phyloP scores from a whole-genome alignment of 2,329 filamentous ascomycete genomes.

The Acrocalymma vagum region DNA sequence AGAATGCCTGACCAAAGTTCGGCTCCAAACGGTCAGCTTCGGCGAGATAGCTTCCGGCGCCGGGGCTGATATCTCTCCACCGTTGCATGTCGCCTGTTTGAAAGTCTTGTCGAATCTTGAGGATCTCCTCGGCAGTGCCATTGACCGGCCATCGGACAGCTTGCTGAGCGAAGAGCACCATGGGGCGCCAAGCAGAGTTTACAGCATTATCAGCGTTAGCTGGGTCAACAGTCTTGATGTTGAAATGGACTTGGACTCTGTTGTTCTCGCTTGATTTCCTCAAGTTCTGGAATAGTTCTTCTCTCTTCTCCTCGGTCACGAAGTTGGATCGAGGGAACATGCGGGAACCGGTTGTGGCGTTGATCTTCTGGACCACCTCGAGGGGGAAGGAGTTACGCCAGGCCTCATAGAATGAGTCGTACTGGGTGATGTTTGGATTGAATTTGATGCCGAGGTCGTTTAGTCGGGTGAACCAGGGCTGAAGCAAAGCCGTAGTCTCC shows the following conservation, averaged over 20 bases:
- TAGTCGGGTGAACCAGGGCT: conserved; percentile 42
- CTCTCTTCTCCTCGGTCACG: conserved; percentile 39
- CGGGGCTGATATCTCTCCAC: conserved; percentile 43
- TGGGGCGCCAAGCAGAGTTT: conserved; percentile 37
- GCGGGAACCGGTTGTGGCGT: conserved; percentile 42
- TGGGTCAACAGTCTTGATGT: conserved; percentile 42
- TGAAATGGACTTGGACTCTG: conserved; percentile 45
- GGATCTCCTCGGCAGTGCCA: conserved; percentile 32
- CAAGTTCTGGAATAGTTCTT: conserved; percentile 36
- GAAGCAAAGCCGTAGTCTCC: conserved; percentile 37
- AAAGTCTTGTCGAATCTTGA: conserved; percentile 35
- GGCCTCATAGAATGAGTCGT: conserved; percentile 40
- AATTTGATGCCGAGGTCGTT: conserved; percentile 36
- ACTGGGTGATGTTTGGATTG: conserved; percentile 45
- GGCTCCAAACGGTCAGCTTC: conserved; percentile 44
- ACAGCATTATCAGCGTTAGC: conserved; percentile 40
- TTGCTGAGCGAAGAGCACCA: conserved; percentile 37
- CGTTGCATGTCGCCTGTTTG: conserved; percentile 35
- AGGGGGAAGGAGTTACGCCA: conserved; percentile 45
- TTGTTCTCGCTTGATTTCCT: conserved; percentile 44
- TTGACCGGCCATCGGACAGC: conserved; percentile 44
- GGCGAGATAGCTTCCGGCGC: conserved; percentile 38
- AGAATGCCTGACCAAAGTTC: conserved; percentile 42
- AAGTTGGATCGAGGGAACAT: conserved; percentile 45
- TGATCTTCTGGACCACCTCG: conserved; percentile 42